A percentile compares a stretch with the other conserved stretches of the same genome.
Evolutionary conservation across 1,284 basidiomycete species (phyloP).

Genomic region (Melampsora larici-populina): DNA sequence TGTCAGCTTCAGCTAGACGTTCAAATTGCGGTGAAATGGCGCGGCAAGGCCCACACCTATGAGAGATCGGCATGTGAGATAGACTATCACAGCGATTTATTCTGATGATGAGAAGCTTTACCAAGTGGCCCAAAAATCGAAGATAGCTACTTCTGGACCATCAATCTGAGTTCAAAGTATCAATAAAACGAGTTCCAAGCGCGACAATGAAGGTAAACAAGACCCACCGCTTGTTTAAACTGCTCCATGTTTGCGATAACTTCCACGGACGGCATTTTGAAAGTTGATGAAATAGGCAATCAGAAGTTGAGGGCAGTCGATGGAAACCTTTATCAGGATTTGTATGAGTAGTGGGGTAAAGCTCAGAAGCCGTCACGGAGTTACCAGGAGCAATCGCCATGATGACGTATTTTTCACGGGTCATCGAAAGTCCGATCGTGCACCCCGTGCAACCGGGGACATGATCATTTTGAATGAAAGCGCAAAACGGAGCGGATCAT

Average conservation of each 20-base stretch:
- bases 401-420: too few species aligned
- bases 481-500: too few species aligned
- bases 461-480: too few species aligned
- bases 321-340: background rate
- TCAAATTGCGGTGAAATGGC: conserved; percentile 30
- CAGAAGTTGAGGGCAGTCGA: too few species aligned
- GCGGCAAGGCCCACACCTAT: conserved; percentile 35
- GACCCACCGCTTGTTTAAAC: background rate
- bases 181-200: background rate
- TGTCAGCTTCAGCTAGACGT: conserved; percentile 17
- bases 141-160: background rate
- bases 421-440: too few species aligned
- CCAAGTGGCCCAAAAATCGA: conserved; percentile 36
- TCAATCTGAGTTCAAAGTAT: background rate
- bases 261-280: background rate
- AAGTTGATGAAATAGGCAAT: background rate
- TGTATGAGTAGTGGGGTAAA: background rate
- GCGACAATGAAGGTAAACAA: background rate
- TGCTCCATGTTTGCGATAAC: background rate
- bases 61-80: background rate
- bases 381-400: too few species aligned
- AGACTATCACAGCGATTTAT: background rate
- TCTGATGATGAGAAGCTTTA: background rate
- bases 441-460: too few species aligned
- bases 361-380: too few species aligned